Conservation (phyloP, 257 asterid species). For the Fraxinus americana region DNA sequence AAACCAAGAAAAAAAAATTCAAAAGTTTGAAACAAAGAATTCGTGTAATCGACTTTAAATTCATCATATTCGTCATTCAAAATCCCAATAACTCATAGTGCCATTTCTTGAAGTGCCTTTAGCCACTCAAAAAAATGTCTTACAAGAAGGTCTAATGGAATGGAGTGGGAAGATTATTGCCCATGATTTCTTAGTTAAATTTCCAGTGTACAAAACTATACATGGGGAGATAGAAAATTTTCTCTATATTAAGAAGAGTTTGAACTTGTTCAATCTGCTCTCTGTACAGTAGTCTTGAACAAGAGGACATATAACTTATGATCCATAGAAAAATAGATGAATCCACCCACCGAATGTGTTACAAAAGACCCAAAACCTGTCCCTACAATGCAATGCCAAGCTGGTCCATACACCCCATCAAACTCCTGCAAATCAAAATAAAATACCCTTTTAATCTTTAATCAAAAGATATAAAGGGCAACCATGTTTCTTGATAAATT, state of each 20-base stretch:
- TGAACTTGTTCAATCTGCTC: constrained; percentile 46
- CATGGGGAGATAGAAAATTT: constrained; percentile 28
- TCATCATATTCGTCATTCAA: constrained; percentile 9
- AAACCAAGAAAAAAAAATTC: constrained; percentile 23
- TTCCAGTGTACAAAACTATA: constrained; percentile 39
- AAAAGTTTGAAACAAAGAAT: constrained; percentile 14
- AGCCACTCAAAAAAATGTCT: constrained; percentile 14
- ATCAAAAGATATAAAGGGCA: constrained; percentile 4
- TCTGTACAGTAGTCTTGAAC: constrained; percentile 85
- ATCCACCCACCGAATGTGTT: constrained; percentile 84
- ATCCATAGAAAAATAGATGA: constrained; percentile 86
- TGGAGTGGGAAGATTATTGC: constrained; percentile 24
- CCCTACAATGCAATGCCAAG: constrained; percentile 92
- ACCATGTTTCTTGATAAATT: no score
- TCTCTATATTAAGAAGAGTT: constrained; percentile 28
- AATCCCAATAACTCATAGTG: constrained; percentile 17
- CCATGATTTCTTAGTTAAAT: constrained; percentile 28
- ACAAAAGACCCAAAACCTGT: constrained; percentile 87
- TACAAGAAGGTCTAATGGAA: constrained; percentile 19
- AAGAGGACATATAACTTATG: constrained; percentile 71
- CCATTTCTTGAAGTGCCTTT: neutral
- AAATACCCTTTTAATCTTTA: constrained; percentile 19
- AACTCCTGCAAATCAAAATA: constrained; percentile 59
- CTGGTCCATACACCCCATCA: constrained; percentile 88
- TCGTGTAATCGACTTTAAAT: constrained; percentile 18